Evolutionary conservation across 805 yeast species (phyloP).

Genomic region (Ascoidea rubescens): DNA sequence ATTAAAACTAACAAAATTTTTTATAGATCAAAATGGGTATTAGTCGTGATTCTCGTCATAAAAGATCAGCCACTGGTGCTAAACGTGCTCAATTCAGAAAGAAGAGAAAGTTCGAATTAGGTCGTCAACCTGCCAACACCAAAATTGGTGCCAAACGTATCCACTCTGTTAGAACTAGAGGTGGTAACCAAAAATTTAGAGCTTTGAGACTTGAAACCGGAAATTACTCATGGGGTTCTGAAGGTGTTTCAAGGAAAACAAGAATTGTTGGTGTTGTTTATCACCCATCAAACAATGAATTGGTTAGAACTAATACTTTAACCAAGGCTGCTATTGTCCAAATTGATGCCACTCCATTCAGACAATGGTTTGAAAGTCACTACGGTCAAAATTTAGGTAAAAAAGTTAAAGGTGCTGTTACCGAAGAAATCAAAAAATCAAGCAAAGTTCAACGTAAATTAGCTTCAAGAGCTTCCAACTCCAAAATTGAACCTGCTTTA

Average conservation of each 20-base stretch:
- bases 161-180: constrained; percentile 98
- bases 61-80: constrained; percentile 99
- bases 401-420: constrained; percentile 38
- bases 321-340: constrained; percentile 98
- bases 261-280: constrained; percentile 95
- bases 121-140: constrained; percentile 99
- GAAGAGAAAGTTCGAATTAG: constrained; percentile 99
- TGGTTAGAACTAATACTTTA: constrained; percentile 98
- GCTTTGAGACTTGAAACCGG: constrained; percentile 98
- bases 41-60: constrained; percentile 99
- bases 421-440: constrained; percentile 47
- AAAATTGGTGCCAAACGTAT: constrained; percentile 98
- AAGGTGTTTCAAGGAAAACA: constrained; percentile 97
- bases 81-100: constrained; percentile 99
- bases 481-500: constrained; percentile 82
- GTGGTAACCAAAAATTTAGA: constrained; percentile 99
- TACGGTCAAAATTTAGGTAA: constrained; percentile 91
- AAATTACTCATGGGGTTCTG: constrained; percentile 99
- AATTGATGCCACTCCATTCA: constrained; percentile 99
- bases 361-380: constrained; percentile 98
- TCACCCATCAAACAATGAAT: constrained; percentile 99
- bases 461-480: constrained; percentile 78
- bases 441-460: constrained; percentile 80
- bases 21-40: constrained; percentile 78
- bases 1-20: constrained; percentile 4